These are phyloP conservation scores for Sungouiella blattae DNA, from an alignment of 805 yeast genomes.

Conservation along the genomic window DNA sequence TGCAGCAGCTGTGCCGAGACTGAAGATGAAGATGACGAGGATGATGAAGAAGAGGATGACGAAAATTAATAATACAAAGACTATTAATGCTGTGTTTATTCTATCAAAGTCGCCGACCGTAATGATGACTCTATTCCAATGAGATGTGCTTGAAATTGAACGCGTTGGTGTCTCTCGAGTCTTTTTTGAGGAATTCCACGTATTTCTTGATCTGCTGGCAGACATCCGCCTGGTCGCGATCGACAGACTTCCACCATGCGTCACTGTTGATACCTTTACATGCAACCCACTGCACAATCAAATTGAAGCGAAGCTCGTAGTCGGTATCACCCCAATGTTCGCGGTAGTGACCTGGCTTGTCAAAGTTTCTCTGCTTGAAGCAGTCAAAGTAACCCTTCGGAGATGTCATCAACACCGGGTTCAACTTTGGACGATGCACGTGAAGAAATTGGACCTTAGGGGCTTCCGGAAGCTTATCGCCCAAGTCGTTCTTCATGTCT, in stretches of 20 bases:
- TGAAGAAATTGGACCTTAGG: conserved; percentile 20
- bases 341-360: conserved; percentile 13
- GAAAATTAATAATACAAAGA: neutral
- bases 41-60: conserved; percentile 1
- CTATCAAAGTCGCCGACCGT: neutral
- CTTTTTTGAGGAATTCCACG: conserved; percentile 22
- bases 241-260: conserved; percentile 17
- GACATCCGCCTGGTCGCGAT: conserved; percentile 13
- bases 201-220: conserved; percentile 20
- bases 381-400: conserved; percentile 9
- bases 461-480: conserved; percentile 1
- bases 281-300: conserved; percentile 23
- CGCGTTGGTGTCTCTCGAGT: conserved; percentile 8
- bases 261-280: conserved; percentile 20
- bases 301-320: conserved; percentile 23
- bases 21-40: conserved; percentile 3
- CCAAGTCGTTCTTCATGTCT: conserved; percentile 9
- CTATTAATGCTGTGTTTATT: neutral
- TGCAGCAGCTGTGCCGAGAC: neutral
- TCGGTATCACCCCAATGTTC: conserved; percentile 16
- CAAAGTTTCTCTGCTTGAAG: conserved; percentile 19
- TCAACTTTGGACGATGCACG: conserved; percentile 19
- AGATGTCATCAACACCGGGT: conserved; percentile 6
- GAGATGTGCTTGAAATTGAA: conserved; percentile 3
- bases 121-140: conserved; percentile 1